Base-by-base conservation (phyloP, 352 stramenopile species). In the Globisporangium okanoganense region DNA sequence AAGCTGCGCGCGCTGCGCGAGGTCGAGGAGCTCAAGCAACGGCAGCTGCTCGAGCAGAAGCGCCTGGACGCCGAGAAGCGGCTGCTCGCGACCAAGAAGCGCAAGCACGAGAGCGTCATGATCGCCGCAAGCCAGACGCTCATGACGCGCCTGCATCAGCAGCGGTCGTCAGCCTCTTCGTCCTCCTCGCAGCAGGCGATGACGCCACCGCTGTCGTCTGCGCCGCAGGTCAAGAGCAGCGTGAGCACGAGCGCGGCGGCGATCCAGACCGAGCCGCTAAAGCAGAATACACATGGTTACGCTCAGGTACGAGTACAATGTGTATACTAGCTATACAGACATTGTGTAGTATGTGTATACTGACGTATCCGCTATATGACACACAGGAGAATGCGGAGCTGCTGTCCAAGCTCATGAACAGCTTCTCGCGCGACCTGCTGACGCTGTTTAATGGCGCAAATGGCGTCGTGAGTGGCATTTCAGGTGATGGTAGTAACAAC, bases 21-120 rank as follows among this genome's bases (percentile, higher is more conserved):
- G 54, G 62, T 80, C 5, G 76, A 91, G 8, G 77, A 88, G 40
- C 57, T 88, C 49, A 69, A 85, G 58, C 70, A 88, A 66, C 79
- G 75, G 55, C 71, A 79, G 27, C 45, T 75, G 16, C 62, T 89
- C 6, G 81, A 91, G 47, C 64, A 70, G 50, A 91, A 93, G 65
- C 76, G 79, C 13, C 52, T 85, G 16, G 81, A 91, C 13, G 84
- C 81, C 7, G 71, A 93, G 67, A 82, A 76, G 44, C 67, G 76
- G 31, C 67, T 89, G n/a, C 67, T 89, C 48, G 80, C 77, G 13
- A 86, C 73, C 44, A 85, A 82, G 64, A 75, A 80, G 36, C 79
- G 82, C 57, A 87, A 87, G 36, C 78, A 90, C 10, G 70, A 78
- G 43, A 82, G 62, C 36, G 71, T 76, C 20, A 44, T 76, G 40